Base-by-base conservation (phyloP, 2,329 filamentous ascomycete species). In the Dactylellina cionopaga region DNA sequence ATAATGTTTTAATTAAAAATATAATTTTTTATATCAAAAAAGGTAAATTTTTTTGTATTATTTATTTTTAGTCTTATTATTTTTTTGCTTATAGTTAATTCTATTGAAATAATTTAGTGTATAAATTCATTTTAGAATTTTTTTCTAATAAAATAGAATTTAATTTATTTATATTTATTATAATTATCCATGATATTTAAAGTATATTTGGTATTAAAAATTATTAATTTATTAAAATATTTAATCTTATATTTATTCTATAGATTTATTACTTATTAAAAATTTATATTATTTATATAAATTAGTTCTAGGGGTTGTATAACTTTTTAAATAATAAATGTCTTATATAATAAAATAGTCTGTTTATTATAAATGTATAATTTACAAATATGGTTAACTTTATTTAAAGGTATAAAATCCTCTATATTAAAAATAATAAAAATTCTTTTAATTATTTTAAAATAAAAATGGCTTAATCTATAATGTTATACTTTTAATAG, bases 301-400 rank as follows among this genome's bases (percentile, higher is more conserved):
- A 49, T 13, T 17, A 44, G 25, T 19, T 59, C 24, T 31, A 41
- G 24, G 15, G 24, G 25, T 59, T 39, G 49, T 5, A 19, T 27
- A 47, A 37, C 47, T 59, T 39, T 29, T 59, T 41, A 24, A 59
- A 22, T 22, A 49, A 62, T 29, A 7, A 39, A 17, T 52, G 17
- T 46, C 33, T 25, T 62, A 62, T 47, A 24, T 51, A 33, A 19
- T 31, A 39, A 52, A 10, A 33, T 49, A 27, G 10, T 62, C 33
- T 62, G 52, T 52, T 47, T 47, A 62, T 47, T 39, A 39, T 62
- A 47, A 3, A 46, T 62, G 33, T 62, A 62, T 46, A 47, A 52
- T 52, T 47, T 43, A 43, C 25, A 43, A n/a, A n/a, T n/a, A n/a
- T n/a, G n/a, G n/a, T n/a, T n/a, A n/a, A n/a, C n/a, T n/a, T n/a